phyloP scores from a whole-genome alignment of 257 asterid genomes.

The Anisodus tanguticus region DNA sequence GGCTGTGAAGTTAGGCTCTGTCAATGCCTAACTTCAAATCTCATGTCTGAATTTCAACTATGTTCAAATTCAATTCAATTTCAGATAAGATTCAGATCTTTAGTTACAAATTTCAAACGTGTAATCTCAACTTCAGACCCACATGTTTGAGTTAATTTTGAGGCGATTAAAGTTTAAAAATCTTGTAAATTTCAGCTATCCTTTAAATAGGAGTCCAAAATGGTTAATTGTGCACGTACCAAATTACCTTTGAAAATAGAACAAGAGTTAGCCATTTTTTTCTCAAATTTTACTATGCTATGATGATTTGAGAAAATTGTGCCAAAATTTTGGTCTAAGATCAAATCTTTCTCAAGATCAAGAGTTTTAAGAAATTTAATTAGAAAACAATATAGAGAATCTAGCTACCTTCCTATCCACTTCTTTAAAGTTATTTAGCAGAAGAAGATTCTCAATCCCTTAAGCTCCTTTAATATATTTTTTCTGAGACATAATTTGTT shows the following conservation, averaged over 20 bases:
- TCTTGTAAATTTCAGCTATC: not conserved
- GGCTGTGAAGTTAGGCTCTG: too few relatives aligned
- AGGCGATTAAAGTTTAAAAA: not conserved
- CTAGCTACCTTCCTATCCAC: constrained; percentile 82
- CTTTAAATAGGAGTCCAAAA: too few relatives aligned
- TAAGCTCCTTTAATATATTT: constrained; percentile 54
- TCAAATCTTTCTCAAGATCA: constrained; percentile 41
- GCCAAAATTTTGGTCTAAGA: constrained; percentile 33
- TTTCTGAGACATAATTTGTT: constrained; percentile 43
- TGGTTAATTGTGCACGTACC: not conserved
- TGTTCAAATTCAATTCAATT: not conserved
- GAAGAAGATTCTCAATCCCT: constrained; percentile 77
- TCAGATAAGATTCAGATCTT: not conserved
- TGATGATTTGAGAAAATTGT: not conserved
- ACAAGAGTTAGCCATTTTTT: too few relatives aligned
- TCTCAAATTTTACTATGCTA: not conserved
- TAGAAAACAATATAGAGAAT: constrained; percentile 45
- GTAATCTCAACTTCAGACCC: not conserved
- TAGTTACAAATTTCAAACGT: not conserved
- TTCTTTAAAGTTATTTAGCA: constrained; percentile 81
- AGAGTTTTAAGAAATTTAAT: constrained; percentile 2
- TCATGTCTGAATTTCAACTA: not conserved
- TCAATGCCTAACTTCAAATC: not conserved
- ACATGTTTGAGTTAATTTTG: too few relatives aligned
- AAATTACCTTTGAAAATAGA: not conserved